Evolutionary conservation across 768 basidiomycete species (phyloP), one percentile per base, ranked within the genome.

Genomic region (Chlorophyllum brunneum): DNA sequence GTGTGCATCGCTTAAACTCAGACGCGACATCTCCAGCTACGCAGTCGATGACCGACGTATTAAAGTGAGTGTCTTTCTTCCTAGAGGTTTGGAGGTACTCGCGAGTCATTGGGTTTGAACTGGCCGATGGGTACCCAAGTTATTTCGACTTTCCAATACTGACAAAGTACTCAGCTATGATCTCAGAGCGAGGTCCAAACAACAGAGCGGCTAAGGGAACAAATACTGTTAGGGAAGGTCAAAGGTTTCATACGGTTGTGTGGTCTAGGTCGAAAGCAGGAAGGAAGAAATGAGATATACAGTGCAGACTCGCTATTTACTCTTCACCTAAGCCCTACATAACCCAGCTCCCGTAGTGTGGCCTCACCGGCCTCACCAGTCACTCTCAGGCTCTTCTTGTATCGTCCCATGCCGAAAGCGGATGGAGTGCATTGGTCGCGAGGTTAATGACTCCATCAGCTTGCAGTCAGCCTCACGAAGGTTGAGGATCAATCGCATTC

Each of bases 61-160:
- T 70, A 55, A 74, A 74, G 18, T 71, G 71, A 15, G 67, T 50
- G 13, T 71, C 73, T 51, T 73, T 73, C 56, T 68, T 64, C 22
- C 72, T 74, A 30, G 2, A 16, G 23, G n/a, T 8, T 15, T 3
- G 9, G 18, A 23, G n/a, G 5, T 27, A 8, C 20, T 31, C n/a
- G 29, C n/a, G n/a, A 29, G 33, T 10, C 11, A 26, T 18, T 24
- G 29, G 22, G n/a, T 23, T 5, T n/a, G 20, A 41, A 23, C n/a
- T 33, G 8, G n/a, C 22, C 26, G 9, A 9, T 23, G n/a, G 59
- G 7, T 16, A 72, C 71, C 73, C 73, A 16, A n/a, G 70, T 74
- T 15, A 61, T 67, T 57, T 73, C 71, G 56, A 72, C 70, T 48
- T 73, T 3, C 73, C 70, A 27, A 73, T 71, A 26, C 67, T 68